Evolutionary conservation across 2,329 filamentous ascomycete species (phyloP).

Genomic region (Botryotinia calthae): DNA sequence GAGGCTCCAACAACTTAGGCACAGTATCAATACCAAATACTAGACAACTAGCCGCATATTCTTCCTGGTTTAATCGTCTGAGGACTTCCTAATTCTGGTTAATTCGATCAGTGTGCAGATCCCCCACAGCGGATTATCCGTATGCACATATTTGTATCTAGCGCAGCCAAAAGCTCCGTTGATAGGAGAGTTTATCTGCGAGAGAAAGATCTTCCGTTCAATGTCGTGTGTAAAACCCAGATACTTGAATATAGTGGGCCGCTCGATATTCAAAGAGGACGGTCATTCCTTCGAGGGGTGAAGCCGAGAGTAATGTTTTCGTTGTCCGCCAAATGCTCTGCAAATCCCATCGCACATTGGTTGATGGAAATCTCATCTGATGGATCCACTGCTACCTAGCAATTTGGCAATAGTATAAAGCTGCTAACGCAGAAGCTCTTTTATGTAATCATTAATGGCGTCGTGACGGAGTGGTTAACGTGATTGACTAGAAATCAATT

Average conservation of each 20-base stretch:
- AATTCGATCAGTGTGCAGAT: neutral
- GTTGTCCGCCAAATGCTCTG: neutral
- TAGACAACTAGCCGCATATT: neutral
- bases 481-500: too few relatives aligned
- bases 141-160: neutral
- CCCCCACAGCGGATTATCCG: neutral
- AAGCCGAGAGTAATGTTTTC: neutral
- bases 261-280: too few relatives aligned
- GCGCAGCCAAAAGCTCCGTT: neutral
- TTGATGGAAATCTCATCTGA: neutral
- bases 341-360: neutral
- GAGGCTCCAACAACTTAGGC: neutral
- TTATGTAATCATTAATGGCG: neutral
- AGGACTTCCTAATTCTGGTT: too few relatives aligned
- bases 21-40: neutral
- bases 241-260: too few relatives aligned
- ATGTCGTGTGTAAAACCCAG: neutral
- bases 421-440: fast-evolving
- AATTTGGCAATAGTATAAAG: fast-evolving
- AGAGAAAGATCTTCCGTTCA: neutral
- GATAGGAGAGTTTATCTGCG: neutral
- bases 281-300: too few relatives aligned
- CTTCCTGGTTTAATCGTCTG: neutral
- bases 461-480: too few relatives aligned
- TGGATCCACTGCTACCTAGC: neutral